Evolutionary conservation across 805 yeast genomes (phyloP), one percentile per base, ranked within the genome.

Genomic region (Metschnikowia arizonensis): DNA sequence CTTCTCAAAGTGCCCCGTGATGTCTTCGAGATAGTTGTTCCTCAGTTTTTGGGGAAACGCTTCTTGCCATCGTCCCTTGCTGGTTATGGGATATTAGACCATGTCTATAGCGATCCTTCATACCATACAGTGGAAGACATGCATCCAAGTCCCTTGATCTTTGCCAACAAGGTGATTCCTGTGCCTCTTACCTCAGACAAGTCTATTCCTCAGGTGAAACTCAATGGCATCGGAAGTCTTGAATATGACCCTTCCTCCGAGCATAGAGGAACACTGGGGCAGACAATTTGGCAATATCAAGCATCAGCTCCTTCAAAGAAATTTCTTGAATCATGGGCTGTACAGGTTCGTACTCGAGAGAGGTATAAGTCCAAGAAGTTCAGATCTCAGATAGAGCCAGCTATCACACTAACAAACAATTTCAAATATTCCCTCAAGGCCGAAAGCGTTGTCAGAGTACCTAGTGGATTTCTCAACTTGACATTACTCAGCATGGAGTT

Each of bases 401-500:
- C 71, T 1, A 61, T 72, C 0, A 72, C 81, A 0, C 75, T 68
- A 40, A 61, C 68, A 1, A 50, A 63, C 28, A 65, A 64, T 32
- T 69, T 62, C 42, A 69, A 65, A 23, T 71, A 61, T 50, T 74
- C 78, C 35, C 73, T 65, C 37, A 50, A 57, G 30, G 53, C 65
- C 3, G 55, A 54, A 9, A 65, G 60, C 50, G 68, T 62, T 30
- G 59, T 56, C 33, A 61, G 68, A 52, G 63, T 57, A 44, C 72
- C 72, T 4, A 70, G 49, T 26, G 73, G 66, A 2, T 76, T 68
- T 48, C 72, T 70, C 40, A 66, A 74, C 21, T 56, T 89, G 56
- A 72, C 83, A 0, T 70, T 79, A n/a, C 63, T 89, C 28, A 68
- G 76, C 5, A 50, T 88, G 44, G 98, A 91, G 56, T 58, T 88